These are phyloP conservation scores for Talaromyces stipitatus DNA, from an alignment of 495 filamentous ascomycete genomes.

Conservation along the genomic window DNA sequence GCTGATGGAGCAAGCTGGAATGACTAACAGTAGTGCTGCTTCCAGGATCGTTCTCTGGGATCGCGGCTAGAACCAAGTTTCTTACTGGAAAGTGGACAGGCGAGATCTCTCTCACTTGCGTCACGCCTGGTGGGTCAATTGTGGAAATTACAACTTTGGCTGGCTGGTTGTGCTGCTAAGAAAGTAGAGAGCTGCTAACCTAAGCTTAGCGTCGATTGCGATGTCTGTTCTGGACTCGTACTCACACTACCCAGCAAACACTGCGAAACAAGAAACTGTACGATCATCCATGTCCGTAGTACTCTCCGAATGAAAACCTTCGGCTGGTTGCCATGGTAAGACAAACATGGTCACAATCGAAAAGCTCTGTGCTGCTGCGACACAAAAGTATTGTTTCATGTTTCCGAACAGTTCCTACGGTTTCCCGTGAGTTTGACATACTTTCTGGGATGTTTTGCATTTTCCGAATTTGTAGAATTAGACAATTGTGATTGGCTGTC, in stretches of 20 bases:
- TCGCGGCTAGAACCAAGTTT: background rate
- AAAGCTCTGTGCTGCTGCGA: no score
- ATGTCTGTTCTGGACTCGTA: background rate
- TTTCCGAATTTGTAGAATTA: background rate
- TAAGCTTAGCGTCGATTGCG: no score
- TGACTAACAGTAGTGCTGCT: background rate
- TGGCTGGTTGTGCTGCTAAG: background rate
- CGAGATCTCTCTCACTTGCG: background rate
- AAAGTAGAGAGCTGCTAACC: no score
- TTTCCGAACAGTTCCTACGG: background rate
- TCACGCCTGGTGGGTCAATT: slow-evolving; percentile 4
- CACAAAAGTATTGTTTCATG: background rate
- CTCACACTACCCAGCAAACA: no score
- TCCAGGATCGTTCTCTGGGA: background rate
- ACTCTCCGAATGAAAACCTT: no score
- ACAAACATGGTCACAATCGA: background rate
- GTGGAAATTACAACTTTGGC: background rate
- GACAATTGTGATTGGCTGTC: background rate
- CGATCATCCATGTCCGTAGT: no score
- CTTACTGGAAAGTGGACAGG: background rate
- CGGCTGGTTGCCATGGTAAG: background rate
- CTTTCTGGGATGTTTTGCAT: background rate
- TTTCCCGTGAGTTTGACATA: no score
- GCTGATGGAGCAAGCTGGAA: background rate
- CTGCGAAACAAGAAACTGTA: no score